A percentile compares a stretch with the other conserved stretches of the same genome.
These are phyloP conservation scores for Nemania sp. DNA, from an alignment of 2,329 filamentous ascomycete genomes.

Conservation along the genomic window DNA sequence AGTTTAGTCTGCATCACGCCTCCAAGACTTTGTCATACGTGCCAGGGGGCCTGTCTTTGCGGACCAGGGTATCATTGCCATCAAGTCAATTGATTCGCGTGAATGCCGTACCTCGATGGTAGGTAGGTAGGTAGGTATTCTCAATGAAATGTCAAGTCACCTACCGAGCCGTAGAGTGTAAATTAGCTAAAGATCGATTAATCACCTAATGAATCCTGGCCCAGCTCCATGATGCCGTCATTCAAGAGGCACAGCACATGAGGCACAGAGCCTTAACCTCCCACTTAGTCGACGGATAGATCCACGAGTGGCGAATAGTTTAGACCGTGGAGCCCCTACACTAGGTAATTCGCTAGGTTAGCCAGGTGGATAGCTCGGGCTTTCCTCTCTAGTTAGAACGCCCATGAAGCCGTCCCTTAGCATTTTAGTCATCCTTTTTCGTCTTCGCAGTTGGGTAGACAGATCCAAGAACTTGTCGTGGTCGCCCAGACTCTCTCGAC, in stretches of 20 bases:
- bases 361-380: not conserved
- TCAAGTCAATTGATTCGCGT: not conserved
- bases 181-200: not conserved
- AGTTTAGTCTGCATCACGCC: not conserved
- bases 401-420: not conserved
- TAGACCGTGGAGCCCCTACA: not conserved
- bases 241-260: too few species aligned
- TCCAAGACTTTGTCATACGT: not conserved
- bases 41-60: too few species aligned
- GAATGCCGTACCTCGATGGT: too few species aligned
- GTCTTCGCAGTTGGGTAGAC: conserved; percentile 1
- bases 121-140: not conserved
- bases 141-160: not conserved
- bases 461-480: not conserved
- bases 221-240: too few species aligned
- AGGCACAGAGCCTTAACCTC: not conserved
- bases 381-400: not conserved
- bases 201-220: not conserved
- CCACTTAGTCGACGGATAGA: conserved; percentile 9
- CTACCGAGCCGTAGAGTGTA: too few species aligned
- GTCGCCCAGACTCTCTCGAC: not conserved
- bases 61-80: too few species aligned
- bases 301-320: conserved; percentile 5
- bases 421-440: conserved; percentile 18
- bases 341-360: not conserved